These are phyloP conservation scores for Malassezia sp. DNA, from an alignment of 1,284 basidiomycete species.

Conservation along the genomic window DNA sequence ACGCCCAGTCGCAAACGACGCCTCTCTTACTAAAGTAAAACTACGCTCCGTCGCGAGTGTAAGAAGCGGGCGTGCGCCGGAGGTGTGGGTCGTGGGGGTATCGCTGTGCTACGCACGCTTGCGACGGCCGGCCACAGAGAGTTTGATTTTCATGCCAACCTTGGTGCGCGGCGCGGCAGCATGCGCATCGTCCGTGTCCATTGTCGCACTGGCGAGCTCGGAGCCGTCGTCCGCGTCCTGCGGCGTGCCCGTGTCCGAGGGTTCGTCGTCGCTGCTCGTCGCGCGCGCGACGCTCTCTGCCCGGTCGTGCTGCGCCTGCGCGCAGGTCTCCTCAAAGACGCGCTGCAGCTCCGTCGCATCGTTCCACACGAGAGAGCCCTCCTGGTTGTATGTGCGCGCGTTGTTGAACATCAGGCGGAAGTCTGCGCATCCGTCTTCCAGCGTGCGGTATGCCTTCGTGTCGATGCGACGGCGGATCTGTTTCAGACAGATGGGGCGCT, in stretches of 20 bases:
- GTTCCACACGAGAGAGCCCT: slow-evolving; percentile 80
- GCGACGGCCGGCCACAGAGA: slow-evolving; percentile 13
- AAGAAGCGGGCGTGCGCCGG: no score
- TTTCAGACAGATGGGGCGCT: slow-evolving; percentile 70
- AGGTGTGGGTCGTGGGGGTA: no score
- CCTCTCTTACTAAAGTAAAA: no score
- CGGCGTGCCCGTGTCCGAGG: neutral
- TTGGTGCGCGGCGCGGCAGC: neutral
- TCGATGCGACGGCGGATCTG: slow-evolving; percentile 73
- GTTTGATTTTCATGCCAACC: slow-evolving; percentile 16
- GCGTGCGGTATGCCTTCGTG: slow-evolving; percentile 62
- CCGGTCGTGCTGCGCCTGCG: slow-evolving; percentile 22
- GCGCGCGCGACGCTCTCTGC: slow-evolving; percentile 18
- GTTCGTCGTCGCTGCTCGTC: slow-evolving; percentile 22
- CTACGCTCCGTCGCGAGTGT: no score
- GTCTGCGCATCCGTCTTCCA: slow-evolving; percentile 65
- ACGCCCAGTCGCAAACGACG: no score
- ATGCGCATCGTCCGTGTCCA: no score
- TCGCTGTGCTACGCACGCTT: no score
- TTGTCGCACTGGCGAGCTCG: no score
- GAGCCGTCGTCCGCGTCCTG: neutral
- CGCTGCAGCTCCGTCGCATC: slow-evolving; percentile 55
- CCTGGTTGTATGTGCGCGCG: slow-evolving; percentile 54
- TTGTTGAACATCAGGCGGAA: slow-evolving; percentile 84
- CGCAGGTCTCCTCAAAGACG: slow-evolving; percentile 37